These are phyloP conservation scores for Gymnopus androsaceus DNA, from an alignment of 1,284 basidiomycete species.

Conservation along the genomic window DNA sequence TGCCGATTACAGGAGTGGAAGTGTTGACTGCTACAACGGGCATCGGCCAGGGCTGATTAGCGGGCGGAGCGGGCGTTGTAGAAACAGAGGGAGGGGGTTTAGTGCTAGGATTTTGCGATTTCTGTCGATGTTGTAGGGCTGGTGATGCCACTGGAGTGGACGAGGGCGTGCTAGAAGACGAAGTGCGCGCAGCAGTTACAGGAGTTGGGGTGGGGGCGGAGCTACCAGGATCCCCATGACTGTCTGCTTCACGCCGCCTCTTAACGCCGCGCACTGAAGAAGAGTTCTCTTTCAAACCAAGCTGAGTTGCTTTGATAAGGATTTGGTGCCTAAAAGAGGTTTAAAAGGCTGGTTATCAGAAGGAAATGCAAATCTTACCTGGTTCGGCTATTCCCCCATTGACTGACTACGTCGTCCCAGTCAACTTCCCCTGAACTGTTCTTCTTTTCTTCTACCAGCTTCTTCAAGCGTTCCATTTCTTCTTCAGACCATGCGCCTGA, in stretches of 20 bases:
- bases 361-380: slow-evolving; percentile 44
- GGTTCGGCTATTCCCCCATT: slow-evolving; percentile 72
- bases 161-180: slow-evolving; percentile 16
- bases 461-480: slow-evolving; percentile 66
- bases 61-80: slow-evolving; percentile 21
- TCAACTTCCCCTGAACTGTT: slow-evolving; percentile 58
- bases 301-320: slow-evolving; percentile 70
- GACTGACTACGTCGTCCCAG: slow-evolving; percentile 73
- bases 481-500: slow-evolving; percentile 78
- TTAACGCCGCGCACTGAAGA: slow-evolving; percentile 55
- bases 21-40: slow-evolving; percentile 42
- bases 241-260: slow-evolving; percentile 45
- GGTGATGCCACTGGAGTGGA: slow-evolving; percentile 21
- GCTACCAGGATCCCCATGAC: slow-evolving; percentile 18
- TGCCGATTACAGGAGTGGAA: slow-evolving; percentile 37
- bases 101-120: slow-evolving; percentile 7
- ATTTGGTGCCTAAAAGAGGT: slow-evolving; percentile 64
- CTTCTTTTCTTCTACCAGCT: slow-evolving; percentile 65
- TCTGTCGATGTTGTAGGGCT: slow-evolving; percentile 16
- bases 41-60: slow-evolving; percentile 47
- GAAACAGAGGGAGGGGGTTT: slow-evolving; percentile 13
- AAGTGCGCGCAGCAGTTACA: slow-evolving; percentile 15
- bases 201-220: slow-evolving; percentile 25
- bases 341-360: background rate
- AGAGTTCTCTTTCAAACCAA: slow-evolving; percentile 72